Conservation (phyloP, 345 rosid genomes). For the Syzygium aromaticum region DNA sequence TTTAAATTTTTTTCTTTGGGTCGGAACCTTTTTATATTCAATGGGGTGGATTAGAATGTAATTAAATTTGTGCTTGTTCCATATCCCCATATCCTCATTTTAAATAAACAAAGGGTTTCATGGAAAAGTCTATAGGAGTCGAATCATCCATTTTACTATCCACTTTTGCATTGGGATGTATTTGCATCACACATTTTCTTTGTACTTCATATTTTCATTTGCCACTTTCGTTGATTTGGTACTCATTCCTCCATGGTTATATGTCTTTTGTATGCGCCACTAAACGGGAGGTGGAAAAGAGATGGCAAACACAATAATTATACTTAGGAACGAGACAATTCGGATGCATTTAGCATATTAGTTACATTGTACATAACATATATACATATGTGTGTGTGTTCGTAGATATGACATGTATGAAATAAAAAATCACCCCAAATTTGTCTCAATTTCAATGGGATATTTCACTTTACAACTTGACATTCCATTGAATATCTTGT, state of each 20-base stretch:
- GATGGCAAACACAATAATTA: neutral
- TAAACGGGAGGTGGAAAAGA: neutral
- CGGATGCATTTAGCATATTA: neutral
- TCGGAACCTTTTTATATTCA: neutral
- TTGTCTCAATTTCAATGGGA: neutral
- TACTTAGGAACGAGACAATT: neutral
- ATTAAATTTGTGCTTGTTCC: neutral
- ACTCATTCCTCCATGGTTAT: neutral
- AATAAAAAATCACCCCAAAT: neutral
- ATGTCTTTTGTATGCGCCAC: neutral
- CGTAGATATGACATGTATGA: neutral
- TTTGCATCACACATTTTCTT: neutral
- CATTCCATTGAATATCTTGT: neutral
- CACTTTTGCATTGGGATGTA: neutral
- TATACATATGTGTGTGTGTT: neutral
- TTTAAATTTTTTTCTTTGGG: neutral
- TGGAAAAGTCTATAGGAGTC: neutral
- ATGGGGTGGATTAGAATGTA: neutral
- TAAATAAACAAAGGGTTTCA: neutral
- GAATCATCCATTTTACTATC: neutral
- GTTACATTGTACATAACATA: no score
- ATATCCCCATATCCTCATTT: neutral
- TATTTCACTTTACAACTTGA: neutral
- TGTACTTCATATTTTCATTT: neutral
- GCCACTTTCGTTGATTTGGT: neutral